Evolutionary conservation across 208 protist genomes (phyloP).

Genomic region (Porcisia hertigi): DNA sequence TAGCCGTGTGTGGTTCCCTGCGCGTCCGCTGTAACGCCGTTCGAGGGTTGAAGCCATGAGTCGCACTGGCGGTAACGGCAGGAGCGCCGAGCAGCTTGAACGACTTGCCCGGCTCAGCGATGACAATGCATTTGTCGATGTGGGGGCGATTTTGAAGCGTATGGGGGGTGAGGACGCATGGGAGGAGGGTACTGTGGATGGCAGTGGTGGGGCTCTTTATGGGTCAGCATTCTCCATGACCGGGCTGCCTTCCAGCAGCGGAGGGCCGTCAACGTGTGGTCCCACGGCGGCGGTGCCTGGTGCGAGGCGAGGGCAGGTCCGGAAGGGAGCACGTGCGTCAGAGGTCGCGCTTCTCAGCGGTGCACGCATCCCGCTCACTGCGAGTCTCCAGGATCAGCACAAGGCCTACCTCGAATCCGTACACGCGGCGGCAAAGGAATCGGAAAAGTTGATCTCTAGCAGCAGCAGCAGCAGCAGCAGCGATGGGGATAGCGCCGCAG

Average conservation of each 20-base stretch:
- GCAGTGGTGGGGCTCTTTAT: constrained; percentile 10
- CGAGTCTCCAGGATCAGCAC: constrained; percentile 35
- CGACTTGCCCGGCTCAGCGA: constrained; percentile 55
- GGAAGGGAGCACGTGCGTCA: constrained; percentile 6
- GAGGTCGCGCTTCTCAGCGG: constrained; percentile 9
- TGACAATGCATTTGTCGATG: constrained; percentile 80
- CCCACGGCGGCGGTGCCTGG: not conserved
- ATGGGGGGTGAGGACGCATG: constrained; percentile 14
- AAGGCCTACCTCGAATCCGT: constrained; percentile 23
- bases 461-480: not conserved
- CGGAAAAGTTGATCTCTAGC: too few species aligned
- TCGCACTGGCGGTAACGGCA: not conserved
- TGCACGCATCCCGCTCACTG: constrained; percentile 15
- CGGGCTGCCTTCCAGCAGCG: not conserved
- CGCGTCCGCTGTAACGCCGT: too few species aligned
- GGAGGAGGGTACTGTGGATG: not conserved
- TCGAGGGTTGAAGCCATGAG: too few species aligned
- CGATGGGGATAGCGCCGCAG: not conserved
- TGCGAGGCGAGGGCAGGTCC: not conserved
- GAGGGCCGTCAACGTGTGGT: not conserved
- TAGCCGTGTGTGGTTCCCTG: too few species aligned
- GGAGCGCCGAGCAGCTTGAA: constrained; percentile 9
- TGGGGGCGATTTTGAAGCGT: constrained; percentile 42
- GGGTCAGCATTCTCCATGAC: not conserved
- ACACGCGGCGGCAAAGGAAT: not conserved